These are phyloP conservation scores for Selaginella tamariscina DNA, from an alignment of 75 land plant species.

Conservation along the genomic window DNA sequence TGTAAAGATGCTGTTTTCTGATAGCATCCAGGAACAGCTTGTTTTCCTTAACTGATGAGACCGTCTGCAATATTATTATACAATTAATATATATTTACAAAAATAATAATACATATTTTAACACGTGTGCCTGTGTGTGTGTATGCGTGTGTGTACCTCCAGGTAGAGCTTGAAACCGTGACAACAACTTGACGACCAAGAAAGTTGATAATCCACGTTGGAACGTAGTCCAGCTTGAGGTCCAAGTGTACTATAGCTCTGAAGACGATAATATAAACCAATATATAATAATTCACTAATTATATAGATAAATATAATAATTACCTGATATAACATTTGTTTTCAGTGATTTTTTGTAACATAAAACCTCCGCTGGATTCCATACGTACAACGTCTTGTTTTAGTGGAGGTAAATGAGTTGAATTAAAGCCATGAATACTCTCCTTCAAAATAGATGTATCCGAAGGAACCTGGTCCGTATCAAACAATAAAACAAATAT, in stretches of 20 bases:
- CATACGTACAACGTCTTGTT: conserved; percentile 49
- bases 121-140: too few species aligned
- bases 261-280: conserved; percentile 14
- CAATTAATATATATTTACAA: background rate
- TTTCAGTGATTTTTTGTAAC: conserved; percentile 49
- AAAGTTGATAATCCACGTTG: conserved; percentile 78
- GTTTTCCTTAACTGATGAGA: background rate
- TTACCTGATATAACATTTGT: conserved; percentile 69
- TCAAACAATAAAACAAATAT: too few species aligned
- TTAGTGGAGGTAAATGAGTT: conserved; percentile 41
- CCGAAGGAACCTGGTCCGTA: too few species aligned
- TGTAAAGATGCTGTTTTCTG: background rate
- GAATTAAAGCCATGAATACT: conserved; percentile 41
- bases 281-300: conserved; percentile 5
- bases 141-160: too few species aligned
- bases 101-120: too few species aligned
- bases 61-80: background rate
- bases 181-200: conserved; percentile 79
- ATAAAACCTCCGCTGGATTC: conserved; percentile 81
- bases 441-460: conserved; percentile 5
- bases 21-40: background rate
- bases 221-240: conserved; percentile 65
- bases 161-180: conserved; percentile 81
- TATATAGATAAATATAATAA: background rate
- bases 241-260: conserved; percentile 64